These are phyloP conservation scores for Nicotiana knightiana DNA, from an alignment of 257 asterid genomes.

Conservation along the genomic window DNA sequence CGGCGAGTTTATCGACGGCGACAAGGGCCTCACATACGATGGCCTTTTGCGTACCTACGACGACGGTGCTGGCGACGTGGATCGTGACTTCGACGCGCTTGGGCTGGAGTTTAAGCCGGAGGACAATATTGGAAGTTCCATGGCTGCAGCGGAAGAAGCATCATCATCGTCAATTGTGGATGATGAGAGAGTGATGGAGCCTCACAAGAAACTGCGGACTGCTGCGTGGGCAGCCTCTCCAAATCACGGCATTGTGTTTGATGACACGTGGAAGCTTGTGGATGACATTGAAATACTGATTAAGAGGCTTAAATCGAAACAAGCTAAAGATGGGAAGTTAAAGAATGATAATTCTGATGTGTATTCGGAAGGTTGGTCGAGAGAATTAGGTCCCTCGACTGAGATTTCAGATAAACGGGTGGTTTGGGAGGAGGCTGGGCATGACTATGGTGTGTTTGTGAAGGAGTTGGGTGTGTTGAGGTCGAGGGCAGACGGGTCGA, in stretches of 20 bases:
- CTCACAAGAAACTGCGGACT: constrained; percentile 84
- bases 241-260: constrained; percentile 90
- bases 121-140: constrained; percentile 24
- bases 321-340: constrained; percentile 68
- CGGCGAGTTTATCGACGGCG: constrained; percentile 75
- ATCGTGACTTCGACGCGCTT: constrained; percentile 89
- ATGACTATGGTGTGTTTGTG: constrained; percentile 65
- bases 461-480: constrained; percentile 86
- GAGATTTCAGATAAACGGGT: constrained; percentile 71
- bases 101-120: constrained; percentile 79
- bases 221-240: constrained; percentile 99
- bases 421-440: constrained; percentile 72
- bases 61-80: constrained; percentile 98
- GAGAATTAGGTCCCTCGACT: constrained; percentile 75
- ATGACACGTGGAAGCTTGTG: constrained; percentile 89
- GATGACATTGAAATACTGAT: constrained; percentile 80
- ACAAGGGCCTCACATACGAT: constrained; percentile 75
- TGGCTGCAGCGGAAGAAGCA: constrained; percentile 71
- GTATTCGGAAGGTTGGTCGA: constrained; percentile 93
- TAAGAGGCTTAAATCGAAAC: constrained; percentile 56
- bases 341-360: constrained; percentile 75
- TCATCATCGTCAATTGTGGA: constrained; percentile 60
- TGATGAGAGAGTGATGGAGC: constrained; percentile 76
- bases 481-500: constrained; percentile 82
- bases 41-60: constrained; percentile 94